Evolutionary conservation across 1,284 basidiomycete genomes (phyloP), one percentile per base, ranked within the genome.

Genomic region (Tausonia pullulans): DNA sequence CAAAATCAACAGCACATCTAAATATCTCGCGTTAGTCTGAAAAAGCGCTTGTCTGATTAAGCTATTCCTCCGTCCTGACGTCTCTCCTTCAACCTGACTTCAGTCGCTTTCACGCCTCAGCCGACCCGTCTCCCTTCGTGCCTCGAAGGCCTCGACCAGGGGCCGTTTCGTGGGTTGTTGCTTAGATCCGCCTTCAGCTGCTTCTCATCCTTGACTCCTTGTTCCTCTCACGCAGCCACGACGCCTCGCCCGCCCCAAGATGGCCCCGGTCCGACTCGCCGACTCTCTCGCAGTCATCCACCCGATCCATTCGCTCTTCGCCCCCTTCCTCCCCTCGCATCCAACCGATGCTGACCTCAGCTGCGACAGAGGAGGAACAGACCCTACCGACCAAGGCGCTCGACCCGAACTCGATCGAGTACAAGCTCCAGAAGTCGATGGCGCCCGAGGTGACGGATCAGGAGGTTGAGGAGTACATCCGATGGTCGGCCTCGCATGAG

Each of bases 1-100:
- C 62, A 75, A 71, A 14, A 74, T 77, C 73, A 75, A 76, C 65
- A 74, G 73, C 52, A 73, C 72, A 16, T 71, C 70, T 16, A 69
- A 71, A 64, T 72, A 70, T 62, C 67, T 70, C 61, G 61, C 66
- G 71, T 71, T 58, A 66, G 71, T 67, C 44, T 41, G 50, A 43
- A 39, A 16, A 11, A 13, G 14, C 5, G 52, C 11, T n/a, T 49
- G 7, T 58, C 52, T 52, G 3, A 5, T 0, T 13, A 48, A 13
- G 14, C n/a, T 27, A 3, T 8, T 7, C 43, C 11, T 44, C 13
- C 48, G 1, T 53, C 16, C 39, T 5, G 55, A 57, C 55, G n/a
- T 57, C 55, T 57, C 55, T 5, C 55, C 55, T 13, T 57, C 45
- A 40, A 57, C 43, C 14, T 57, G 41, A 14, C 55, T 40, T 7